phyloP scores from a whole-genome alignment of 495 filamentous ascomycete species.

The Neurospora intermedia region DNA sequence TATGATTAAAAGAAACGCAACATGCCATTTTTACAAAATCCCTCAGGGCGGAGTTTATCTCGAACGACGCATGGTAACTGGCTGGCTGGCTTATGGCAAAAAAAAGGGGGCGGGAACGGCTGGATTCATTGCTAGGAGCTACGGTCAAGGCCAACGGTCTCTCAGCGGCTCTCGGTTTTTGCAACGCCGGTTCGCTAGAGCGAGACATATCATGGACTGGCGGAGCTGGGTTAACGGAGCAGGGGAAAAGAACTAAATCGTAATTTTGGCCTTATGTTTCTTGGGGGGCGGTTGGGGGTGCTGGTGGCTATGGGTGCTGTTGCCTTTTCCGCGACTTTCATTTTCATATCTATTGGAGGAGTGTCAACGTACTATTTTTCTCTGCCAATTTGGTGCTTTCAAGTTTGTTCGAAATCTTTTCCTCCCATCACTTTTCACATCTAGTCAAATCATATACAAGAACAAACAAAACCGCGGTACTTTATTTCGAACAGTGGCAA shows the following conservation, averaged over 20 bases:
- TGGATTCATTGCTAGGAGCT: background rate
- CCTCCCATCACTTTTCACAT: background rate
- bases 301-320: background rate
- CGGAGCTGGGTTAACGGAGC: background rate
- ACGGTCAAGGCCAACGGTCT: background rate
- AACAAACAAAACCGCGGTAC: background rate
- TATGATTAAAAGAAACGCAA: conserved; percentile 32
- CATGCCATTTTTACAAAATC: conserved; percentile 23
- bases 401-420: background rate
- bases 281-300: background rate
- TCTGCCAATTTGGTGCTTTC: background rate
- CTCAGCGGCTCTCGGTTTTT: background rate
- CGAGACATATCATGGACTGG: background rate
- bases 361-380: background rate
- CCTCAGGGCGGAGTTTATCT: conserved; percentile 27
- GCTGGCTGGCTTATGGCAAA: conserved; percentile 16
- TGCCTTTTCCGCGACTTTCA: background rate
- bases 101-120: background rate
- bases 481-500: background rate
- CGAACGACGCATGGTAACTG: conserved; percentile 25
- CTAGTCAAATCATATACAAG: background rate
- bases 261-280: background rate
- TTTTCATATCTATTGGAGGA: background rate
- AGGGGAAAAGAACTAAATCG: background rate
- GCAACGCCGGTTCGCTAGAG: background rate